These are phyloP conservation scores for Diaporthe ilicicola DNA, from an alignment of 2,329 filamentous ascomycete genomes.

Conservation along the genomic window DNA sequence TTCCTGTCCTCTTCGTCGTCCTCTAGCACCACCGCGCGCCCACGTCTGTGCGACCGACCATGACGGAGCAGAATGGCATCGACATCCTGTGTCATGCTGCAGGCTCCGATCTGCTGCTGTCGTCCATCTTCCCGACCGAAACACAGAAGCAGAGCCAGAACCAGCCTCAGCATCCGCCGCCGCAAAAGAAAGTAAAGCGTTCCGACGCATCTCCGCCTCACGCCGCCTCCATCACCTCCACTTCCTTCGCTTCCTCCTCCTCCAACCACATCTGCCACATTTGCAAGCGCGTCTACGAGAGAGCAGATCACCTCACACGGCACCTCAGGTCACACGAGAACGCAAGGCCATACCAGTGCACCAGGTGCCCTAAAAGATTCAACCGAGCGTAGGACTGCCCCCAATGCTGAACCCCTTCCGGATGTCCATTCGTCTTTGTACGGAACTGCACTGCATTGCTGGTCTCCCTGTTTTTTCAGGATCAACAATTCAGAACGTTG, in stretches of 20 bases:
- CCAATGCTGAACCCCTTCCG: neutral
- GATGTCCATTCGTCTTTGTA: neutral
- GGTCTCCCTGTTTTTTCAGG: neutral
- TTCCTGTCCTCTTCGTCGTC: neutral
- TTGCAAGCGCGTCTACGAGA: slow-evolving; percentile 42
- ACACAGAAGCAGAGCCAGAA: slow-evolving; percentile 27
- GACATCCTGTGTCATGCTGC: slow-evolving; percentile 42
- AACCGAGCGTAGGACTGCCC: slow-evolving; percentile 40
- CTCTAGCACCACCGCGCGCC: neutral
- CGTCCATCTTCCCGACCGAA: neutral
- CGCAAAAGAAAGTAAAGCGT: slow-evolving; percentile 28
- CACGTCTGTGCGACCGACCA: slow-evolving; percentile 29
- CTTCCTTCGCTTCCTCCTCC: neutral
- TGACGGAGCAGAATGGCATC: slow-evolving; percentile 41
- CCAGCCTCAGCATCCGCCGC: slow-evolving; percentile 21
- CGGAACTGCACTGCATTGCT: neutral
- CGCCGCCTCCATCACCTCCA: slow-evolving; percentile 30
- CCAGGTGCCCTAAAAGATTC: slow-evolving; percentile 42
- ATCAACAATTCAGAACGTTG: neutral
- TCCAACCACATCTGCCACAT: slow-evolving; percentile 37
- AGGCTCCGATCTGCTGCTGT: slow-evolving; percentile 31
- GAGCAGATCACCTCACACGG: slow-evolving; percentile 41
- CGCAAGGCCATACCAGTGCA: slow-evolving; percentile 41
- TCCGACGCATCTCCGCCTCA: slow-evolving; percentile 21
- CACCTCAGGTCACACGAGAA: slow-evolving; percentile 43